phyloP scores from a whole-genome alignment of 2,329 filamentous ascomycete species.

The Aspergillus clavatus region DNA sequence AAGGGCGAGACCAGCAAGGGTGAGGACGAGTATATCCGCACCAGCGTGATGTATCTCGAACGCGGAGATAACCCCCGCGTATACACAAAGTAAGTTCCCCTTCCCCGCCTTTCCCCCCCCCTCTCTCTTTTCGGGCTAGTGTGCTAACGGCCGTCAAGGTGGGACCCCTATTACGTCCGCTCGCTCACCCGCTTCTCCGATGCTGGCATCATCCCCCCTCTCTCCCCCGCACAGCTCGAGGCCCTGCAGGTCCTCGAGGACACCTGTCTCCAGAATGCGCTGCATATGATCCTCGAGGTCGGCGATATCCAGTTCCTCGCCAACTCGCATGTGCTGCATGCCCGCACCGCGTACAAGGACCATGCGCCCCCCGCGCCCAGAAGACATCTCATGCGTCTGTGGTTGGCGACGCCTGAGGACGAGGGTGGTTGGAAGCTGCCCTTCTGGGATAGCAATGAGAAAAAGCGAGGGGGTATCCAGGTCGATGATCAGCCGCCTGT shows the following conservation, averaged over 20 bases:
- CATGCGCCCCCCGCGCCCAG: conserved; percentile 63
- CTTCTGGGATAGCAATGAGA: conserved; percentile 73
- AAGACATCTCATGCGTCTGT: conserved; percentile 75
- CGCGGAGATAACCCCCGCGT: conserved; percentile 60
- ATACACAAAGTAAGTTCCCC: conserved; percentile 60
- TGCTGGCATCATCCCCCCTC: conserved; percentile 64
- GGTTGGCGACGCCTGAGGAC: conserved; percentile 73
- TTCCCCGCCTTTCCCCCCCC: background rate
- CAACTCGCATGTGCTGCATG: conserved; percentile 76
- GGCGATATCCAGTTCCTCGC: conserved; percentile 85
- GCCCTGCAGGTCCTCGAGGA: conserved; percentile 69
- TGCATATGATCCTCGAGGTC: conserved; percentile 82
- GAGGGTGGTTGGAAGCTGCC: conserved; percentile 85
- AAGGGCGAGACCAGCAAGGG: conserved; percentile 76
- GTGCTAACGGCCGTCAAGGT: no score
- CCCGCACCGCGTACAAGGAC: conserved; percentile 74
- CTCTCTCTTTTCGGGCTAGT: no score
- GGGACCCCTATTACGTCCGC: conserved; percentile 83
- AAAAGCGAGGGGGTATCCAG: conserved; percentile 85
- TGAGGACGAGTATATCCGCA: conserved; percentile 68
- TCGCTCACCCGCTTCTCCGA: conserved; percentile 71
- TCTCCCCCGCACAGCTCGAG: conserved; percentile 64
- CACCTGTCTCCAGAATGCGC: conserved; percentile 64
- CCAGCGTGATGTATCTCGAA: conserved; percentile 73
- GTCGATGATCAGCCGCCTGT: conserved; percentile 74